Base-by-base conservation (phyloP, 805 yeast genomes). In the Starmerella powellii region DNA sequence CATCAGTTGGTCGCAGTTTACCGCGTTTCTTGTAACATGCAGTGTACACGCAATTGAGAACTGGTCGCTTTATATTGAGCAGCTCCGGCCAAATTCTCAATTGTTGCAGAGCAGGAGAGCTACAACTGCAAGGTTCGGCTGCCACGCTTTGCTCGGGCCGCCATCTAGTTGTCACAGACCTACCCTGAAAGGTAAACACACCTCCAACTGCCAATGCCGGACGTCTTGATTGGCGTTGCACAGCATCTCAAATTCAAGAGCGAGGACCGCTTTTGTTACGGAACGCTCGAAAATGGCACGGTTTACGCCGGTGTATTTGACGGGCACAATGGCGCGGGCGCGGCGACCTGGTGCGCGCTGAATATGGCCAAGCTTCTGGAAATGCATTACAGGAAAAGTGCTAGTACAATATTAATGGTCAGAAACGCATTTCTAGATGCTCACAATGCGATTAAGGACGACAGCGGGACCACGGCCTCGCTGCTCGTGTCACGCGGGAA, bases 401-500 rank as follows among this genome's bases (percentile, higher is more conserved):
- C 6, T 8, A 26, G 38, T 11, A 20, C 37, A 3, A 13, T 20
- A 15, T 20, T 21, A 10, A 43, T 31, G 6, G 29, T 50, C 12
- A 17, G 18, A 3, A n/a, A 21, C 6, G 43, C 50, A 3, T 46
- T 50, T 23, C 3, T 15, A 6, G 12, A 12, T 3, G 45, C 41
- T 3, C 36, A 50, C 31, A 23, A 28, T 17, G 19, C n/a, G 4
- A 24, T 43, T 1, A 18, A 19, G 4, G 48, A 40, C 13, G 32
- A 13, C 19, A 42, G 50, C 34, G 53, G 52, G 8, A 37, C 46
- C 23, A 50, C 54, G 17, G 54, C 54, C 8, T 35, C 50, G 3
- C 44, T 49, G 10, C 29, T 43, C 10, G 16, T 48, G 11, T 23
- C 32, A 8, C 11, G 23, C 15, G 37, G 27, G 8, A 8, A 11